These are phyloP conservation scores for Pouteria campechiana DNA, from an alignment of 179 eudicot species.

Conservation along the genomic window DNA sequence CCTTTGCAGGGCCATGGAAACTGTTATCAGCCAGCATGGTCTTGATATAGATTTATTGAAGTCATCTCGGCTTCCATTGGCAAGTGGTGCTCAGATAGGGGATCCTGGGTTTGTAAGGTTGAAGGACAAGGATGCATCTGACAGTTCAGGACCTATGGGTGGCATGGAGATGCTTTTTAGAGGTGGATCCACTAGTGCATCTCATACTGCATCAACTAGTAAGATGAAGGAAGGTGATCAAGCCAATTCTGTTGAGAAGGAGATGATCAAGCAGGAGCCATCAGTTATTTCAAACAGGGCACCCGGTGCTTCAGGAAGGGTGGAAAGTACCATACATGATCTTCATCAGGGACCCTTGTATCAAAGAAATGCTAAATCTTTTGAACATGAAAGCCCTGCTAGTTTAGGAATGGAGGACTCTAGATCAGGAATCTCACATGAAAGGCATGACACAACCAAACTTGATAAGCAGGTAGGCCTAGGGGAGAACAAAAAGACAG, in stretches of 20 bases:
- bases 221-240: background rate
- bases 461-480: constrained; percentile 49
- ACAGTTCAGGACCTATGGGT: background rate
- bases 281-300: constrained; percentile 40
- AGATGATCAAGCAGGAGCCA: constrained; percentile 28
- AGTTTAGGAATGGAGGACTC: constrained; percentile 73
- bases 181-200: background rate
- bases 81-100: constrained; percentile 48
- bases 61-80: constrained; percentile 57
- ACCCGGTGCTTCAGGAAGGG: constrained; percentile 41
- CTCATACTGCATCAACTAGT: background rate
- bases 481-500: constrained; percentile 36
- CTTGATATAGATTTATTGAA: constrained; percentile 77
- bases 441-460: constrained; percentile 48
- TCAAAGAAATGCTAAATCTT: constrained; percentile 43
- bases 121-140: constrained; percentile 31
- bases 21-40: constrained; percentile 84
- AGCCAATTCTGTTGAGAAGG: constrained; percentile 38
- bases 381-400: constrained; percentile 69
- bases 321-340: constrained; percentile 56
- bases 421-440: constrained; percentile 53
- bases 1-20: constrained; percentile 93
- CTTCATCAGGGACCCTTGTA: constrained; percentile 51
- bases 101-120: constrained; percentile 52
- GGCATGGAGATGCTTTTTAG: background rate